Evolutionary conservation across 352 stramenopile species (phyloP).

Genomic region (Phytopythium vexans): DNA sequence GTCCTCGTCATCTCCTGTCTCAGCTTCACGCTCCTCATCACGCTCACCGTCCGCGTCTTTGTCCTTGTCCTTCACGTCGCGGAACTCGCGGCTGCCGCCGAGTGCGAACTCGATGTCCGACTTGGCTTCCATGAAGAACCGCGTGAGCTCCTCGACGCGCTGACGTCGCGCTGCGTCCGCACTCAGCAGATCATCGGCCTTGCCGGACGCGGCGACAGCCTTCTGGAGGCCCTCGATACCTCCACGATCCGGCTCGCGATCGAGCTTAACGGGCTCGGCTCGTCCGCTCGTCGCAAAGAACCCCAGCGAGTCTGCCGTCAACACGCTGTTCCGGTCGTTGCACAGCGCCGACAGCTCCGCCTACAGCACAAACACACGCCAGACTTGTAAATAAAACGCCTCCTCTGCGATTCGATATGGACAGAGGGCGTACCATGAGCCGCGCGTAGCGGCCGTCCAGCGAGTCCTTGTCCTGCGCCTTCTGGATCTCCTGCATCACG

Average conservation of each 20-base stretch:
- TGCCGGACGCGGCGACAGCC: constrained; percentile 15
- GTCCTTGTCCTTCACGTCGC: constrained; percentile 67
- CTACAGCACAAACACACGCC: constrained; percentile 13
- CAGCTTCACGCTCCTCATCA: constrained; percentile 59
- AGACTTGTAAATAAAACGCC: not conserved
- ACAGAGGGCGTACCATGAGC: constrained; percentile 49
- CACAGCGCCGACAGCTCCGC: constrained; percentile 68
- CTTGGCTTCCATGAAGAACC: constrained; percentile 90
- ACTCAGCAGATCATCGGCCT: constrained; percentile 68
- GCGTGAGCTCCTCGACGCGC: constrained; percentile 82
- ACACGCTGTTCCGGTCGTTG: constrained; percentile 65
- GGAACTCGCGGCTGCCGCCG: constrained; percentile 61
- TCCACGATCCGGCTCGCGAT: constrained; percentile 48
- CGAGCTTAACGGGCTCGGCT: constrained; percentile 71
- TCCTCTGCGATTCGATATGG: too few species aligned
- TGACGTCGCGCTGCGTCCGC: constrained; percentile 73
- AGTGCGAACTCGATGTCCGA: constrained; percentile 88
- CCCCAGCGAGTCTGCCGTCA: constrained; percentile 72
- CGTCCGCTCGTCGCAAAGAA: constrained; percentile 58
- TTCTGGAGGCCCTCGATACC: constrained; percentile 25
- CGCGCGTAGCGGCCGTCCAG: constrained; percentile 67
- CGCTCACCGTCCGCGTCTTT: constrained; percentile 60
- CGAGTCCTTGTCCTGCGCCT: constrained; percentile 72
- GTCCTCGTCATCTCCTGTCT: constrained; percentile 58
- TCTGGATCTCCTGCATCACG: constrained; percentile 76